Base-by-base conservation (phyloP, 306 rosid species). In the Cicer chorassanicum region DNA sequence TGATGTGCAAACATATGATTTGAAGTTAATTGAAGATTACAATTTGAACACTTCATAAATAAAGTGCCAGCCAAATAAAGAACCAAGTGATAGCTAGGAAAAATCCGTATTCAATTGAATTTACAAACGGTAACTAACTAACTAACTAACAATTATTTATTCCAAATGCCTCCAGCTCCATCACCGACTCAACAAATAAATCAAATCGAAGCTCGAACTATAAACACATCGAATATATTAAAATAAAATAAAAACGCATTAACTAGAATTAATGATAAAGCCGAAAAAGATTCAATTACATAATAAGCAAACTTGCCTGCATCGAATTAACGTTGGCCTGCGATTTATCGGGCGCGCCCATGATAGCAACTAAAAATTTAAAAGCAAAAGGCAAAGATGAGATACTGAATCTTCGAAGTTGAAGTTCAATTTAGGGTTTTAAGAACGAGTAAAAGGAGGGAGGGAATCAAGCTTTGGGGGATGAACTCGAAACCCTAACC, bases 341-440 rank as follows among this genome's bases (percentile, higher is more conserved):
- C 8, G 98, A 80, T 83, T 88, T 93, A 72, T 93, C 98, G 43
- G 87, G 89, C 54, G 96, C 96, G 73, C 92, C 93, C 98, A 93
- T 93, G 29, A 29, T 74, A 77, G 80, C 57, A 88, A 72, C 73
- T 75, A 72, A 69, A 86, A 74, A 65, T 67, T 54, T 76, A 6
- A 56, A 73, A 51, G 72, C 69, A 24, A 44, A 46, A n/a, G 40
- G 14, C 61, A 46, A 44, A 78, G 36, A 78, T 16, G 71, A 45
- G 77, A 66, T 21, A 49, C 29, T 72, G 65, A 81, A 85, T 81
- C 16, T 41, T 24, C 29, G 68, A 43, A 50, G 55, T 14, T 34
- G 56, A 14, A n/a, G 54, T 60, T 65, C 36, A 68, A 87, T 82
- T 89, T 89, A 91, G 96, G 97, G 97, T 86, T 88, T 83, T 53